Base-by-base conservation (phyloP, 1,284 basidiomycete species). In the Melanopsichium pennsylvanicum region DNA sequence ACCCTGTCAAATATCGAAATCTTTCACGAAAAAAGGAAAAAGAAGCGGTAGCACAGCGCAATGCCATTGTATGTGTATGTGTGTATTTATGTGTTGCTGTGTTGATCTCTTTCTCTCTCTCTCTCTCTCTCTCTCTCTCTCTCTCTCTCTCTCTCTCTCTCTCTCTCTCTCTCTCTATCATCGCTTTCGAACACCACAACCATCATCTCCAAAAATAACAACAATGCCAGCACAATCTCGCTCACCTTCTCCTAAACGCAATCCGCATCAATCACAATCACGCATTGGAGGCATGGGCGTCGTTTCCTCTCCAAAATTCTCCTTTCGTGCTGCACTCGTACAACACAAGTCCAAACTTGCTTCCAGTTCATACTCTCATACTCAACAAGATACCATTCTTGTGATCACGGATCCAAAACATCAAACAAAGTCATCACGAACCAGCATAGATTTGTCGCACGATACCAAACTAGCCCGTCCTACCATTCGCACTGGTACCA, bases 221-320 rank as follows among this genome's bases (percentile, higher is more conserved):
- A 35, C 15, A 41, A 62, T 61, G 58, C 55, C 51, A 42, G 44
- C 46, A 31, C 32, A 42, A 27, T 48, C 52, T 15, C 38, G 34
- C 12, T 43, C 50, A 18, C 25, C 58, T 3, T 63, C 60, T 8
- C 60, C 60, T 1, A 63, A 51, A 27, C 54, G 48, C 46, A 62
- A 56, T 33, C 16, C 41, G 13, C 34, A 32, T 12, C 51, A 40
- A 18, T 39, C 42, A 26, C 43, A 26, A 18, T 9, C 5, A 21
- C 43, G 45, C 22, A 23, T 32, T 12, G 49, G 43, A 18, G 43
- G 34, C 21, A 47, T 48, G n/a, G 32, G 43, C 3, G 52, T 34
- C 19, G 35, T 63, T 4, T 46, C 55, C 11, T 48, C 59, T 9
- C 57, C 58, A 23, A 69, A 69, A 32, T 69, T 69, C 40, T 69